Base-by-base conservation (phyloP, 306 rosid genomes). In the Glycine latifolia region DNA sequence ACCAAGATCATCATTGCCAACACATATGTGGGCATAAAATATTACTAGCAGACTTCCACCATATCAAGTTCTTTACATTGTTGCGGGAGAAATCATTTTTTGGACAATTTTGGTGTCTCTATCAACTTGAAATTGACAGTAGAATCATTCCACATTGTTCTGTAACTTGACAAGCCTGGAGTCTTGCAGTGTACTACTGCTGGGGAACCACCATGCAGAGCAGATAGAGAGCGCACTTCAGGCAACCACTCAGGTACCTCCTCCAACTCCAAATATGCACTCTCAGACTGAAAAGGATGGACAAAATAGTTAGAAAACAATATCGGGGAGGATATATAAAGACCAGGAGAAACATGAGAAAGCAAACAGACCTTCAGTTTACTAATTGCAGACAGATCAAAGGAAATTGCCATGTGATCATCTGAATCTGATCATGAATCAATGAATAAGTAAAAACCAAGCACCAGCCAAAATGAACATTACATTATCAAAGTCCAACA, bases 121-220 rank as follows among this genome's bases (percentile, higher is more conserved):
- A 85, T 78, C 92, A 93, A 81, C 73, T 85, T 87, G 66, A 91
- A 89, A 76, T 85, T 78, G 79, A 84, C 77, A 43, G 78, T 76
- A 9, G 9, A 68, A 67, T 87, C 91, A 69, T 75, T 63, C 91
- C 91, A 87, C 81, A 58, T 17, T 33, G 86, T 43, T 20, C 41
- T 13, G 74, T 37, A 33, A 70, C 83, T 81, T 26, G 86, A 71
- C 12, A 87, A 71, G 71, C 69, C 80, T 6, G 92, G 94, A 63
- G 83, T 82, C 82, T 53, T 83, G 89, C 88, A 77, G 71, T 71
- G 72, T 20, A 76, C 68, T 63, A 76, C 68, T 63, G 79, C 72
- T 55, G 93, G 88, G 55, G 91, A 86, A 70, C 77, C 84, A 68
- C 77, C 84, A 68, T 7, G 69, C 68, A 33, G 73, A 63, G 75